Conservation (phyloP, 345 rosid genomes). For the Populus nigra region DNA sequence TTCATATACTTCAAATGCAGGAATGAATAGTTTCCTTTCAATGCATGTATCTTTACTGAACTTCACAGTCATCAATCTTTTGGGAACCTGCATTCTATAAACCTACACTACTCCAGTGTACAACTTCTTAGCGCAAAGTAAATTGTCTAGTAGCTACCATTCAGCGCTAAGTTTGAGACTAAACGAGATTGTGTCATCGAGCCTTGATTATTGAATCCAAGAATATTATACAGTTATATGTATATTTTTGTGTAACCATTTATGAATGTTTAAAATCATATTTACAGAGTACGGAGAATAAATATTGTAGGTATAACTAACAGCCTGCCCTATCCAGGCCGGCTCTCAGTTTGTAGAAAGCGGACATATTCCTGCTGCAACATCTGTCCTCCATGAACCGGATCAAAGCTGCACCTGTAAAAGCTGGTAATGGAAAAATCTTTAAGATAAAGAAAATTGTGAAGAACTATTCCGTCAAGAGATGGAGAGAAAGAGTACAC, state of each 20-base stretch:
- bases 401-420: slow-evolving; percentile 66
- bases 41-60: not conserved
- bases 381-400: slow-evolving; percentile 60
- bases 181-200: no score
- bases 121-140: no score
- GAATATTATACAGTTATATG: no score
- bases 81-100: not conserved
- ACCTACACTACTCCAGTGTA: not conserved
- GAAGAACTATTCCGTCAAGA: not conserved
- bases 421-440: slow-evolving; percentile 38
- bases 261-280: not conserved
- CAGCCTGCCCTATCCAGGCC: slow-evolving; percentile 28
- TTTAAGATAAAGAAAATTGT: not conserved
- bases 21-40: not conserved
- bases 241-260: no score
- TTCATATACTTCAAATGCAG: not conserved
- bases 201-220: no score
- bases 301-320: no score
- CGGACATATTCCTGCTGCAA: slow-evolving; percentile 56
- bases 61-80: not conserved
- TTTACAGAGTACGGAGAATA: not conserved
- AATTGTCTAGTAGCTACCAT: no score
- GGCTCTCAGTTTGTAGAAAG: slow-evolving; percentile 41
- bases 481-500: no score
- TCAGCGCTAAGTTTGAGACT: no score